phyloP scores from a whole-genome alignment of 441 rosid species.

The Bocquillonia castaneifolia region DNA sequence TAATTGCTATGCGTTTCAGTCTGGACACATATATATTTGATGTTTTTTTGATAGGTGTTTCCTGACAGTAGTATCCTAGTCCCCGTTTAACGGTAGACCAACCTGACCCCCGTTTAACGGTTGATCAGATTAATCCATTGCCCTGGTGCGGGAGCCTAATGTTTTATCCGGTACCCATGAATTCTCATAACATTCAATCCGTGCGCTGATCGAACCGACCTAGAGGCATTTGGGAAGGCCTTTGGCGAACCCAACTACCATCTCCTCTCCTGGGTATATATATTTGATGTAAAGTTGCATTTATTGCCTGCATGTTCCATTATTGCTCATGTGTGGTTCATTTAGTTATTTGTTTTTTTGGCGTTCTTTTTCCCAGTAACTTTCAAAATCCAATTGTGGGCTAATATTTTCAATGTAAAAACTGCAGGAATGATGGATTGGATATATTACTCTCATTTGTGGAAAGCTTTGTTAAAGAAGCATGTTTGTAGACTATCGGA shows the following conservation, averaged over 20 bases:
- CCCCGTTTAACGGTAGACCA: too few species aligned
- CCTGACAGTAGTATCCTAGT: too few species aligned
- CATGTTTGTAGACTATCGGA: conserved; percentile 95
- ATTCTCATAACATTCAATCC: too few species aligned
- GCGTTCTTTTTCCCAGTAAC: neutral
- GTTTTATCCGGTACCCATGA: too few species aligned
- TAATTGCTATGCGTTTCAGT: neutral
- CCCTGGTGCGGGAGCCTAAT: too few species aligned
- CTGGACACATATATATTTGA: neutral
- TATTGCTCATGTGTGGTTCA: neutral
- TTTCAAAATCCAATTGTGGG: conserved; percentile 3
- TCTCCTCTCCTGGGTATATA: too few species aligned
- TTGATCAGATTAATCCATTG: too few species aligned
- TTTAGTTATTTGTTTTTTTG: neutral
- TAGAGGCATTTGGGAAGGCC: too few species aligned
- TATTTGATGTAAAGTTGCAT: neutral
- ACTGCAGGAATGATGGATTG: conserved; percentile 91
- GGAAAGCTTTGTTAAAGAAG: conserved; percentile 98
- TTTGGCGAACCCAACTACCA: too few species aligned
- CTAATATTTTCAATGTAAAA: conserved; percentile 19
- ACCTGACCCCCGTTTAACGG: too few species aligned
- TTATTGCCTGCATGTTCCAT: neutral
- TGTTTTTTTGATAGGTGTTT: too few species aligned
- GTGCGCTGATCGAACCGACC: too few species aligned
- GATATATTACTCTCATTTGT: conserved; percentile 85